Conservation (phyloP, 2,329 filamentous ascomycete genomes). For the Sarocladiaceae sp. region DNA sequence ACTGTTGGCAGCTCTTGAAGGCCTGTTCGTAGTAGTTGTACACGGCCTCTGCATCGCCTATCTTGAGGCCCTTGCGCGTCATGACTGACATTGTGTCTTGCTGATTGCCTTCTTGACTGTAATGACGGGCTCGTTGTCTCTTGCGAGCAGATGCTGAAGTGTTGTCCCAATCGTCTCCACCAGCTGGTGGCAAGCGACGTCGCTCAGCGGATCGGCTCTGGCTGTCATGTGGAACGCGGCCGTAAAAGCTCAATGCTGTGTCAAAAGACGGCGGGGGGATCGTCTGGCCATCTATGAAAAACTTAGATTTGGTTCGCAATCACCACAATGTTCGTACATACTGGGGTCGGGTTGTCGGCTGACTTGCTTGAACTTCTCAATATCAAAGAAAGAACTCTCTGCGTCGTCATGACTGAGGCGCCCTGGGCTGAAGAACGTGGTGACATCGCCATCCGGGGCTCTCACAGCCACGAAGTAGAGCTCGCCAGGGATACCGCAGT, state of each 20-base stretch:
- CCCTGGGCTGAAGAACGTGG: slow-evolving; percentile 42
- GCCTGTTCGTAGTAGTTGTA: slow-evolving; percentile 57
- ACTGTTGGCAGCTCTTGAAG: slow-evolving; percentile 65
- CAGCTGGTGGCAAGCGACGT: neutral
- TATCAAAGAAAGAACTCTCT: slow-evolving; percentile 42
- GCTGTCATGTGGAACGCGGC: neutral
- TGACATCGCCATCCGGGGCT: slow-evolving; percentile 41
- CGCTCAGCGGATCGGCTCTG: neutral
- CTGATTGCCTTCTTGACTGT: slow-evolving; percentile 28
- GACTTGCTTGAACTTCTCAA: slow-evolving; percentile 36
- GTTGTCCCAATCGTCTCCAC: slow-evolving; percentile 3
- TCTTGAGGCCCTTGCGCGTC: slow-evolving; percentile 41
- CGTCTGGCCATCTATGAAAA: neutral
- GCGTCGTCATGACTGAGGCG: slow-evolving; percentile 31
- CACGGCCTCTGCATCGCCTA: slow-evolving; percentile 51
- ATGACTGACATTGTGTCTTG: slow-evolving; percentile 34
- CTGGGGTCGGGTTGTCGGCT: slow-evolving; percentile 33
- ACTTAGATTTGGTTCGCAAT: neutral
- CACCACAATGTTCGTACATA: slow-evolving; percentile 15
- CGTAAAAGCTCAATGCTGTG: neutral
- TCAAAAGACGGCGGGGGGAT: neutral
- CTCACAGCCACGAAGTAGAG: slow-evolving; percentile 50
- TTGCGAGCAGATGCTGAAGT: slow-evolving; percentile 1
- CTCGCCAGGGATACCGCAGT: slow-evolving; percentile 47
- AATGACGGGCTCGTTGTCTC: neutral